phyloP scores from a whole-genome alignment of 1,284 basidiomycete genomes.

The Xanthoconium separans region DNA sequence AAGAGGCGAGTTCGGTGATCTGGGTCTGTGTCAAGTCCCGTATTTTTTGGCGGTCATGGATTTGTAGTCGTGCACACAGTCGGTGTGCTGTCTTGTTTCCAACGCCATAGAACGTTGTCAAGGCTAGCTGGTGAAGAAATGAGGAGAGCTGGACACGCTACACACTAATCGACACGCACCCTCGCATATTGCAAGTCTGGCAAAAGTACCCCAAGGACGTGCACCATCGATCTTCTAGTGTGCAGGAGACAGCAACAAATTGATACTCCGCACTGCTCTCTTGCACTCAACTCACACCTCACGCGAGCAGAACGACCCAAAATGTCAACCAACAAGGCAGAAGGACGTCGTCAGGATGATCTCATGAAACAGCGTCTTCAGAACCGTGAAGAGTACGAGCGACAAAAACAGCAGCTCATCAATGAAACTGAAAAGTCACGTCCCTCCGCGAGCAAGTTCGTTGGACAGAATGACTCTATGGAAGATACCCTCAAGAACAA shows the following conservation, averaged over 20 bases:
- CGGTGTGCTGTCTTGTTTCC: constrained; percentile 71
- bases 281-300: background rate
- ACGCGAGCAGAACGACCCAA: constrained; percentile 7
- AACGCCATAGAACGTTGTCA: constrained; percentile 84
- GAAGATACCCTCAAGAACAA: constrained; percentile 92
- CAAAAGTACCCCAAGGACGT: constrained; percentile 74
- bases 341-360: constrained; percentile 76
- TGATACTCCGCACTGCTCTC: constrained; percentile 32
- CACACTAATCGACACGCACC: constrained; percentile 40
- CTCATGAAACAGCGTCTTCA: constrained; percentile 79
- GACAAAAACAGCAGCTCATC: constrained; percentile 84
- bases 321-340: constrained; percentile 68
- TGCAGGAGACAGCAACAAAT: constrained; percentile 4
- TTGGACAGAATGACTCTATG: constrained; percentile 92
- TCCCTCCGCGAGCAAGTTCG: constrained; percentile 84
- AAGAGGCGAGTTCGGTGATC: constrained; percentile 82
- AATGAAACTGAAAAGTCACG: constrained; percentile 83
- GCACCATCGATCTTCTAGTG: constrained; percentile 66
- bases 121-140: constrained; percentile 62
- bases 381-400: constrained; percentile 84
- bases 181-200: constrained; percentile 67
- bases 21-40: constrained; percentile 76
- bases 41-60: constrained; percentile 80
- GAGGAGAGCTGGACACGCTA: background rate
- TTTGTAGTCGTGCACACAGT: constrained; percentile 84